phyloP scores from a whole-genome alignment of 2,329 filamentous ascomycete species.

The Penicillium sp. region DNA sequence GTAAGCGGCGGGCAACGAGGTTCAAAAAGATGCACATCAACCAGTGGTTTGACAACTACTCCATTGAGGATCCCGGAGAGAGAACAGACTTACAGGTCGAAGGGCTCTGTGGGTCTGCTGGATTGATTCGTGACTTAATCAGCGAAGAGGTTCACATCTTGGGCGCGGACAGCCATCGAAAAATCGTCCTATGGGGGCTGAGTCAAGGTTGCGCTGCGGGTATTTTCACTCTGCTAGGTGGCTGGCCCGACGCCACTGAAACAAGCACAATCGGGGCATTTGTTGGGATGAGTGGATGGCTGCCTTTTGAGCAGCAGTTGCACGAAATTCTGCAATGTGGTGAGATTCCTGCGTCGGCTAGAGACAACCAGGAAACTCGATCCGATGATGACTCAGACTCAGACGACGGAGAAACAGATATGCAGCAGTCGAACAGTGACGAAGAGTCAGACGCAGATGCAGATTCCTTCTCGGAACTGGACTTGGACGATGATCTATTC shows the following conservation, averaged over 20 bases:
- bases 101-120: conserved; percentile 45
- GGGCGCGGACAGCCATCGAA: conserved; percentile 30
- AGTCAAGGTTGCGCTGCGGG: conserved; percentile 54
- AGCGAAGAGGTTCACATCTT: conserved; percentile 30
- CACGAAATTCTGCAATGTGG: conserved; percentile 28
- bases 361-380: neutral
- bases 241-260: conserved; percentile 22
- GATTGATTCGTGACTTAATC: conserved; percentile 38
- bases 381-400: neutral
- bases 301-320: conserved; percentile 39
- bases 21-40: conserved; percentile 47
- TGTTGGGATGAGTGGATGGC: conserved; percentile 50
- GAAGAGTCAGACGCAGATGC: neutral
- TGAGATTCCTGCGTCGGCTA: neutral
- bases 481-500: neutral
- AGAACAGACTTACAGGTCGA: conserved; percentile 45
- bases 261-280: conserved; percentile 40
- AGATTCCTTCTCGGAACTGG: neutral
- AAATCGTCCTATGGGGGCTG: conserved; percentile 52
- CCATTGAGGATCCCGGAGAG: conserved; percentile 41
- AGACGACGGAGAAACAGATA: neutral
- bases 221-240: conserved; percentile 44
- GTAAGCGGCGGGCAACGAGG: conserved; percentile 44
- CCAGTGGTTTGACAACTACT: conserved; percentile 54
- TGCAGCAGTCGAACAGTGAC: neutral